A percentile compares a stretch with the other conserved stretches of the same genome.
phyloP scores from a whole-genome alignment of 192 early-diverging fungal species.

The Dimargaris cristalligena region DNA sequence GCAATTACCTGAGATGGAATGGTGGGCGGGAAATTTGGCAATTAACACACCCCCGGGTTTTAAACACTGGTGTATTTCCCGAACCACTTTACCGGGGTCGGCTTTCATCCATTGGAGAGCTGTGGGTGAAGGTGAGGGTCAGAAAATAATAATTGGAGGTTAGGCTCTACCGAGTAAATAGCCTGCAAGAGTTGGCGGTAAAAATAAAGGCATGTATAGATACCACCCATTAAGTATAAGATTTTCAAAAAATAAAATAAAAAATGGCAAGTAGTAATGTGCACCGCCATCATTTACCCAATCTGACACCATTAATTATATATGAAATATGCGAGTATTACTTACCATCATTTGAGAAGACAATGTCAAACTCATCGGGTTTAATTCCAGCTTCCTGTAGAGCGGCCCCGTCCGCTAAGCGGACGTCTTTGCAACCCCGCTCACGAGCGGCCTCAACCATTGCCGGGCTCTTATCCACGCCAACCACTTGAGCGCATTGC shows the following conservation, averaged over 20 bases:
- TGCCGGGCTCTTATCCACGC: slow-evolving; percentile 1
- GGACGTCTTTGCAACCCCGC: neutral
- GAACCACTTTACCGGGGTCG: slow-evolving; percentile 5
- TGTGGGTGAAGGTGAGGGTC: neutral
- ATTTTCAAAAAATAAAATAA: too few relatives aligned
- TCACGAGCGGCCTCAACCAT: slow-evolving; percentile 3
- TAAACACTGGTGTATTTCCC: neutral
- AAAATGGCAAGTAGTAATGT: too few relatives aligned
- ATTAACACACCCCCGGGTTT: slow-evolving; percentile 6
- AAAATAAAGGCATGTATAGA: neutral
- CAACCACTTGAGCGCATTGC: neutral
- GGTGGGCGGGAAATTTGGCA: slow-evolving; percentile 9
- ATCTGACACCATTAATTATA: too few relatives aligned
- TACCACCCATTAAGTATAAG: neutral
- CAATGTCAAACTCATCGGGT: neutral
- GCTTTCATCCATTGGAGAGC: slow-evolving; percentile 13
- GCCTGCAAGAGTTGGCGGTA: neutral
- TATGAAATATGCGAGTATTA: too few relatives aligned
- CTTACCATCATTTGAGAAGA: slow-evolving; percentile 11
- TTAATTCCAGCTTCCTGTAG: neutral
- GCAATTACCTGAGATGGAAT: slow-evolving; percentile 1
- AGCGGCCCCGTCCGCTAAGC: neutral
- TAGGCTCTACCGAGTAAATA: too few relatives aligned
- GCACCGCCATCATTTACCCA: too few relatives aligned
- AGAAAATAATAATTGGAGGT: neutral